Conservation (phyloP, 2,329 filamentous ascomycete genomes). For the Neobulgaria alba region DNA sequence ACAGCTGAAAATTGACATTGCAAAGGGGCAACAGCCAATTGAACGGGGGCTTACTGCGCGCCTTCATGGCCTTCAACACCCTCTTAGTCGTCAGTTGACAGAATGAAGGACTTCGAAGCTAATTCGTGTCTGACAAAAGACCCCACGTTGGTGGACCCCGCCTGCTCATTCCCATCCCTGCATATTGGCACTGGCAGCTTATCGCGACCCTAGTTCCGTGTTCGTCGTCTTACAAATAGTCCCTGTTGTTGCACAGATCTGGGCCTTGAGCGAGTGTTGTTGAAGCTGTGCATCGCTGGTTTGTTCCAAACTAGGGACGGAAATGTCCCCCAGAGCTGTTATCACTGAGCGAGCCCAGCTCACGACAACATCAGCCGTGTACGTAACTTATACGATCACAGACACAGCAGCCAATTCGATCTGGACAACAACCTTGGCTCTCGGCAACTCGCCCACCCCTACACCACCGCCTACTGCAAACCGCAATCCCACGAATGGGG, state of each 20-base stretch:
- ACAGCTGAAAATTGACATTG: too few relatives aligned
- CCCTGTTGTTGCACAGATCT: slow-evolving; percentile 1
- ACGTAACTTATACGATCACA: slow-evolving; percentile 2
- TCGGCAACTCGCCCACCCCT: slow-evolving; percentile 4
- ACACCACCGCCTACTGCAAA: slow-evolving; percentile 5
- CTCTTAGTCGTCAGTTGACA: too few relatives aligned
- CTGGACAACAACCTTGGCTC: slow-evolving; percentile 4
- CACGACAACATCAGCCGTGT: slow-evolving; percentile 3
- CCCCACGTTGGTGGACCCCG: too few relatives aligned
- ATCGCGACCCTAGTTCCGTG: background rate
- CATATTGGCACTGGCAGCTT: background rate
- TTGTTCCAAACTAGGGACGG: background rate
- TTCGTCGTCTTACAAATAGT: background rate
- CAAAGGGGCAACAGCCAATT: too few relatives aligned
- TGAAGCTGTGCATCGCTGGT: background rate
- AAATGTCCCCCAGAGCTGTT: background rate
- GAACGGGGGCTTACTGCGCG: too few relatives aligned
- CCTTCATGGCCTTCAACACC: too few relatives aligned
- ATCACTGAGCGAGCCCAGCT: slow-evolving; percentile 9
- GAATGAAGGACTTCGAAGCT: too few relatives aligned
- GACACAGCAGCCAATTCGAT: slow-evolving; percentile 1
- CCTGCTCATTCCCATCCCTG: background rate
- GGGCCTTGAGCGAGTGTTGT: background rate
- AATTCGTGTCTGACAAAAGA: too few relatives aligned
- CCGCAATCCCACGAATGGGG: slow-evolving; percentile 6